phyloP scores from a whole-genome alignment of 179 eudicot species.

The Spinacia oleracea region DNA sequence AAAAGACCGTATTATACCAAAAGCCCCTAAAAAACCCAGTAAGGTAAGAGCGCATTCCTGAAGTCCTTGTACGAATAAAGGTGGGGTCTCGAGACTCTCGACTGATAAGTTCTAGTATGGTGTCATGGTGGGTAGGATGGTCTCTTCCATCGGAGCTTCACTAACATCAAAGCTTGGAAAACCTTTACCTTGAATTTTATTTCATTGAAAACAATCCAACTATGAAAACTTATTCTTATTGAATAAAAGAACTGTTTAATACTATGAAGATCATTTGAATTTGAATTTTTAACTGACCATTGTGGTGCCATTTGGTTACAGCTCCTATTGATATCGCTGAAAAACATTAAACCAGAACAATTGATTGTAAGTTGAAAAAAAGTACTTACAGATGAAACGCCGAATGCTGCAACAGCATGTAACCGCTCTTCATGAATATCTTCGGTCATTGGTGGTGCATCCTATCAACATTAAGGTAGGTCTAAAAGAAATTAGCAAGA shows the following conservation, averaged over 20 bases:
- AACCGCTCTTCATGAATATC: conserved; percentile 98
- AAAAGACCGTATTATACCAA: background rate
- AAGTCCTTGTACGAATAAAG: background rate
- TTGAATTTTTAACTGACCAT: background rate
- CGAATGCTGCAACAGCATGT: conserved; percentile 74
- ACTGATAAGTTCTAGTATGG: background rate
- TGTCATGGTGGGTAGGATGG: background rate
- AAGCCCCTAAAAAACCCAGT: background rate
- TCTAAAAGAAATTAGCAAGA: background rate
- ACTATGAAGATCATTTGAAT: background rate
- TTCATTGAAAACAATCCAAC: background rate
- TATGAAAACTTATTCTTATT: background rate
- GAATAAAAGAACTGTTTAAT: too few species aligned
- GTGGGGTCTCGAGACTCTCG: background rate
- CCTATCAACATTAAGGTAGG: conserved; percentile 41
- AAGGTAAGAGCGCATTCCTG: background rate
- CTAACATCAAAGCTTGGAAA: background rate
- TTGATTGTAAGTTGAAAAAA: conserved; percentile 15
- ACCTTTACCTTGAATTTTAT: background rate
- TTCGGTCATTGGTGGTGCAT: conserved; percentile 95
- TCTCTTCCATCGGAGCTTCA: conserved; percentile 4
- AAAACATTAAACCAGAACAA: conserved; percentile 2
- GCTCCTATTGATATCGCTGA: conserved; percentile 2
- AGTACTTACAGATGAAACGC: conserved; percentile 67
- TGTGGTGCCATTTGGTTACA: background rate